phyloP scores from a whole-genome alignment of 805 yeast genomes.

The Lipomyces orientalis region DNA sequence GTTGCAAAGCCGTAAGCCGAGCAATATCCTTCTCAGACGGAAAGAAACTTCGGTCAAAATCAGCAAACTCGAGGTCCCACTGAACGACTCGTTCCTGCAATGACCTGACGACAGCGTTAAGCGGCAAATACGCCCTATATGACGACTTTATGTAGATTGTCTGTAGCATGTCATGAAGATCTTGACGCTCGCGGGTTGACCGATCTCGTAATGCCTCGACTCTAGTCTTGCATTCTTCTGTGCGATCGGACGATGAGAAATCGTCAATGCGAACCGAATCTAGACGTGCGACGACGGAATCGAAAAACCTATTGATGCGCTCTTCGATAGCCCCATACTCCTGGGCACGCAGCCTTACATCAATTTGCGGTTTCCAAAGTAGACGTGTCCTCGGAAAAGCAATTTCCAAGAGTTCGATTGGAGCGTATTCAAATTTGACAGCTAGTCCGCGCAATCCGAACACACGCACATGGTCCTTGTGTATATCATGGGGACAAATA shows the following conservation, averaged over 20 bases:
- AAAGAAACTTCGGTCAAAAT: slow-evolving; percentile 75
- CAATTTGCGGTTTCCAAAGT: slow-evolving; percentile 73
- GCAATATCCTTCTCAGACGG: slow-evolving; percentile 95
- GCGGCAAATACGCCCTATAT: slow-evolving; percentile 68
- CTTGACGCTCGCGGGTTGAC: slow-evolving; percentile 57
- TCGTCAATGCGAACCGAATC: slow-evolving; percentile 79
- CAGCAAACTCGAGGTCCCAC: slow-evolving; percentile 85
- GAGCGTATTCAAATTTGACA: slow-evolving; percentile 76
- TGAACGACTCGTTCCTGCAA: slow-evolving; percentile 81
- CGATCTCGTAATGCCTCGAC: slow-evolving; percentile 63
- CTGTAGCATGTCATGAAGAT: slow-evolving; percentile 54
- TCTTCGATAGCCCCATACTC: slow-evolving; percentile 59
- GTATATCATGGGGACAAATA: slow-evolving; percentile 78
- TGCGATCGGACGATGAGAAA: slow-evolving; percentile 65
- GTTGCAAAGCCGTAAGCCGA: slow-evolving; percentile 84
- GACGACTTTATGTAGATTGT: slow-evolving; percentile 59
- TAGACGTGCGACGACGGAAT: slow-evolving; percentile 71
- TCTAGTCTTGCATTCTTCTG: slow-evolving; percentile 67
- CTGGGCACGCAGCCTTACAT: slow-evolving; percentile 70
- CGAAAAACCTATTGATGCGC: slow-evolving; percentile 67
- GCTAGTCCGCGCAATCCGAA: slow-evolving; percentile 82
- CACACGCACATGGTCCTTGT: slow-evolving; percentile 79
- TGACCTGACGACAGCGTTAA: slow-evolving; percentile 71
- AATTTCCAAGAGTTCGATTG: slow-evolving; percentile 77
- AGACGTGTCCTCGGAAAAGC: slow-evolving; percentile 75